Evolutionary conservation across 192 early-diverging fungal species (phyloP).

Genomic region (Coemansia sp.): DNA sequence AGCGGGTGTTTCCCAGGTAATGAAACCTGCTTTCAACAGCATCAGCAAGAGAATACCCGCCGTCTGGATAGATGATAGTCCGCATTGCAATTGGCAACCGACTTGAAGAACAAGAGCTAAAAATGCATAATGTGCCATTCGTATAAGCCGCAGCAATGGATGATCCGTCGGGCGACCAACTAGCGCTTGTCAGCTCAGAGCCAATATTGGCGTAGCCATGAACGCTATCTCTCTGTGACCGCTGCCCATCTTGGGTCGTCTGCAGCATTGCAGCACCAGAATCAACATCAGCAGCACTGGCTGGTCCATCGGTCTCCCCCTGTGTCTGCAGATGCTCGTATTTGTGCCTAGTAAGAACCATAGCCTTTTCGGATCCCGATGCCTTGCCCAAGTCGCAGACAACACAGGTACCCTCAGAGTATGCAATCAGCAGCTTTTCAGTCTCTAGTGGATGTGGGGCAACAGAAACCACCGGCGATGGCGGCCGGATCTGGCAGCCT

Average conservation of each 20-base stretch:
- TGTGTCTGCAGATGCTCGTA: conserved; percentile 22
- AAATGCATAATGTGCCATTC: conserved; percentile 42
- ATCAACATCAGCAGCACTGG: background rate
- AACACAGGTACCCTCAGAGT: conserved; percentile 31
- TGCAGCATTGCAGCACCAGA: background rate
- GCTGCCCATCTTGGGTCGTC: background rate
- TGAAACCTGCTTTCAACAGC: background rate
- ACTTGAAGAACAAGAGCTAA: conserved; percentile 12
- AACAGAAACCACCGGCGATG: conserved; percentile 26
- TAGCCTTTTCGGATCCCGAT: conserved; percentile 18
- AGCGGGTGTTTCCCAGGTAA: conserved; percentile 21
- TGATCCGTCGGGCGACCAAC: conserved; percentile 44
- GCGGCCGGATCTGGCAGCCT: conserved; percentile 16
- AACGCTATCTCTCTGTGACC: background rate
- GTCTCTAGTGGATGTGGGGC: conserved; percentile 38
- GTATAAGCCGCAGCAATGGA: conserved; percentile 24
- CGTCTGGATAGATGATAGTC: conserved; percentile 1
- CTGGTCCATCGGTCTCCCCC: background rate
- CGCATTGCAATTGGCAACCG: conserved; percentile 16
- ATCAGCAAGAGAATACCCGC: background rate
- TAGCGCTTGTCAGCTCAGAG: conserved; percentile 21
- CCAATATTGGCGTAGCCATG: background rate
- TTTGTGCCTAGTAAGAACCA: conserved; percentile 23
- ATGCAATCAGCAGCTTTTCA: conserved; percentile 43
- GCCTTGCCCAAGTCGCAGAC: conserved; percentile 44